phyloP scores from a whole-genome alignment of 768 basidiomycete species.

The Lepiota venenata region DNA sequence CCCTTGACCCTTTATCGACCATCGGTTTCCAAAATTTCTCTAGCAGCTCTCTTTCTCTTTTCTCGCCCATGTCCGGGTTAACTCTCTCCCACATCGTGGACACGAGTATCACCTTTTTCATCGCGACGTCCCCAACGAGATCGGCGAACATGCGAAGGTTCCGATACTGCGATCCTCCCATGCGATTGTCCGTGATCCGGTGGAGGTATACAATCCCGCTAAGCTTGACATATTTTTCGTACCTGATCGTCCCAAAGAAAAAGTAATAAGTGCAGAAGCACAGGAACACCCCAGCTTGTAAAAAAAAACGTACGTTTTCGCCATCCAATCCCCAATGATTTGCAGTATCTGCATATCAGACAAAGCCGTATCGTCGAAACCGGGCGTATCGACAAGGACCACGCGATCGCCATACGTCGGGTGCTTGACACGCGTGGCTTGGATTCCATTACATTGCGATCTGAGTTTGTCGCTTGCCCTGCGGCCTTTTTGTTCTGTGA shows the following conservation, averaged over 20 bases:
- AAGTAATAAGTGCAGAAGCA: neutral
- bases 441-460: neutral
- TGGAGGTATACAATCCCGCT: conserved; percentile 42
- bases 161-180: conserved; percentile 36
- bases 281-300: neutral
- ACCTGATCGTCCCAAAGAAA: neutral
- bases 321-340: conserved; percentile 1
- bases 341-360: conserved; percentile 4
- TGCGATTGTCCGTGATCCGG: conserved; percentile 36
- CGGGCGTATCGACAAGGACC: conserved; percentile 10
- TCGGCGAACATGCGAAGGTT: conserved; percentile 44
- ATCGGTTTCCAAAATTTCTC: conserved; percentile 40
- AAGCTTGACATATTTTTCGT: conserved; percentile 3
- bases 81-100: conserved; percentile 49
- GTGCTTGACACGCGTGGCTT: neutral
- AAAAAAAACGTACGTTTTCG: neutral
- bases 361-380: conserved; percentile 4
- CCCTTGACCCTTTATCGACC: conserved; percentile 34
- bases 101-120: conserved; percentile 43
- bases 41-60: conserved; percentile 34
- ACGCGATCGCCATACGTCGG: conserved; percentile 7
- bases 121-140: conserved; percentile 40
- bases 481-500: neutral
- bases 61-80: conserved; percentile 23
- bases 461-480: neutral